These are phyloP conservation scores for Aspergillus wentii DNA, from an alignment of 495 filamentous ascomycete species.

Conservation along the genomic window DNA sequence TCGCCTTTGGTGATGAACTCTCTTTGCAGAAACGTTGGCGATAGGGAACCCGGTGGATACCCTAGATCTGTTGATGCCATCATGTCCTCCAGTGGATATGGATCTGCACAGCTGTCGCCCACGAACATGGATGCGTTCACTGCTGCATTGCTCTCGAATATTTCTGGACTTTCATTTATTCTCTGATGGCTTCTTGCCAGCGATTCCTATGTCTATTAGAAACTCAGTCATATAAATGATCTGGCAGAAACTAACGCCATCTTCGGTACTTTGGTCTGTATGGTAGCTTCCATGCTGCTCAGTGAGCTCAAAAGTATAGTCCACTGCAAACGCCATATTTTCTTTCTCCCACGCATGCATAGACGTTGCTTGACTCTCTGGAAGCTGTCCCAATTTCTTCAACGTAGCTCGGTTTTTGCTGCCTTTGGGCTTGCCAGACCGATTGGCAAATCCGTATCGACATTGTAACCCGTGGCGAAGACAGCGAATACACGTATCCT, in stretches of 20 bases:
- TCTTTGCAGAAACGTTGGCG: constrained; percentile 31
- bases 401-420: constrained; percentile 44
- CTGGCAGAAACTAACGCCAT: too few relatives aligned
- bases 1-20: constrained; percentile 25
- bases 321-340: constrained; percentile 13
- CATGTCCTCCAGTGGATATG: constrained; percentile 4
- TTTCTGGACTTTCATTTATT: constrained; percentile 14
- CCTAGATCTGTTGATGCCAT: constrained; percentile 12
- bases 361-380: too few relatives aligned
- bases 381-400: constrained; percentile 36
- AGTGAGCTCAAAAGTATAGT: too few relatives aligned
- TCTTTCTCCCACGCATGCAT: too few relatives aligned
- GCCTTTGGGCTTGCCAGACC: constrained; percentile 44
- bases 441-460: constrained; percentile 40
- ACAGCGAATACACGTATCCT: constrained; percentile 38
- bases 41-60: constrained; percentile 26
- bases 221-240: too few relatives aligned
- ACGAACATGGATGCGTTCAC: constrained; percentile 8
- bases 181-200: constrained; percentile 4
- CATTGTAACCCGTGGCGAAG: constrained; percentile 41
- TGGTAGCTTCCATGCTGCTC: too few relatives aligned
- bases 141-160: constrained; percentile 4
- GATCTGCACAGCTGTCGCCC: constrained; percentile 7
- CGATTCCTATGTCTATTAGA: too few relatives aligned
- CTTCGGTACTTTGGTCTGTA: too few relatives aligned